Base-by-base conservation (phyloP, 208 protist species). In the Herpetomonas samuelpessoai region DNA sequence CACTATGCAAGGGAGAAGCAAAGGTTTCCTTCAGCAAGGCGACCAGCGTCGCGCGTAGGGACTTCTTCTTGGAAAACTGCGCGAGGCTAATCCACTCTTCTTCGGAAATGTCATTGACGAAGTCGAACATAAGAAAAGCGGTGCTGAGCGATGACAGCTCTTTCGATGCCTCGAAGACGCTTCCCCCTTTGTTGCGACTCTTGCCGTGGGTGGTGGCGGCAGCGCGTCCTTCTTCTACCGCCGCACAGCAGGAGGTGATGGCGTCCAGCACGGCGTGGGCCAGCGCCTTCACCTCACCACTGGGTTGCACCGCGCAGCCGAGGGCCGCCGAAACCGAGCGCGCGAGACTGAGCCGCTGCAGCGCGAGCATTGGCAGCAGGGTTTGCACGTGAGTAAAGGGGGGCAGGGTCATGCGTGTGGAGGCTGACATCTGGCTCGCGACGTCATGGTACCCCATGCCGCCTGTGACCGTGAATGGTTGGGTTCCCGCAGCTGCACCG, bases 11-110 rank as follows among this genome's bases (percentile, higher is more conserved):
- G 35, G 49, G 22, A n/a, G 19, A 7, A 10, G 49, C 28, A 38
- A 21, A 22, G 28, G 49, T 39, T 9, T 38, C n/a, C 35, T 55
- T 57, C 18, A 91, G 51, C 19, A 92, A 72, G 53, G 75, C 74
- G 46, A 82, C 55, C 62, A 92, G 73, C 24, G 75, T 58, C 39
- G 41, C 30, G 1, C 80, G 80, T 9, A 86, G 64, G 10, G 71
- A 64, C 50, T 78, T 79, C 10, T 64, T 63, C 57, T 79, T 79
- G 14, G 69, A 74, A 44, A 86, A 86, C 19, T 65, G 21, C 7
- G 75, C 69, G 21, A 94, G 22, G 30, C 73, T 86, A 16, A 47
- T 25, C 88, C 88, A 94, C 30, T 82, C 76, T 26, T 86, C 74
- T 19, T 76, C 65, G 4, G 44, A 77, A 27, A 93, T 60, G 19